Base-by-base conservation (phyloP, 1,284 basidiomycete species). In the Rugosomyces carneus region DNA sequence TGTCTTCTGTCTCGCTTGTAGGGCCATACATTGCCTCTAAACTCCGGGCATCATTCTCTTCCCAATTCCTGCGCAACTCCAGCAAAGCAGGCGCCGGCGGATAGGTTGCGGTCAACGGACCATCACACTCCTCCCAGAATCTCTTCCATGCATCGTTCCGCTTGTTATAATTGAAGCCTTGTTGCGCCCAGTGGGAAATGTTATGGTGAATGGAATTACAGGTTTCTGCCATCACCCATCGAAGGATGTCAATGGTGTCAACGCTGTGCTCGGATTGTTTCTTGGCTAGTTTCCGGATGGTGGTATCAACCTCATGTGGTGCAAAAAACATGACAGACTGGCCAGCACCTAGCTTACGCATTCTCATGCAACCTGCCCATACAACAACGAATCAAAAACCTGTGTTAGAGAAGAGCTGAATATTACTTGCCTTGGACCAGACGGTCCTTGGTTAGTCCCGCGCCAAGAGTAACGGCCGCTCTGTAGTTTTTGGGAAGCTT, bases 391-490 rank as follows among this genome's bases (percentile, higher is more conserved):
- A 2, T 29, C 3, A 10, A 29, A 29, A 5, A 29, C 9, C 5
- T 9, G 18, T 21, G 19, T 4, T 42, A 8, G 16, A 11, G 19
- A 5, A 7, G 15, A n/a, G 7, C 7, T 36, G 16, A 19, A 1
- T 2, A 38, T 9, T 21, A 51, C 63, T 46, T 48, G 73, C 77
- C 78, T 65, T 80, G 77, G 2, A 69, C 60, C 11, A 80, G 53
- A 37, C 71, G 63, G 54, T 81, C 78, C 40, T 80, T 80, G 0
- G 72, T 76, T 2, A 79, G 60, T 37, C 71, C 76, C 0, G 71
- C 71, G 0, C 77, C 78, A 1, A 80, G 55, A 0, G 76, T 80
- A 3, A 79, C 76, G 0, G 67, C 70, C 15, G 78, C 78, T 3
- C 72, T 65, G 37, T 62, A 65, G 16, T 63, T 48, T 1, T 15